Evolutionary conservation across 306 rosid genomes (phyloP).

Genomic region (Lotus japonicus): DNA sequence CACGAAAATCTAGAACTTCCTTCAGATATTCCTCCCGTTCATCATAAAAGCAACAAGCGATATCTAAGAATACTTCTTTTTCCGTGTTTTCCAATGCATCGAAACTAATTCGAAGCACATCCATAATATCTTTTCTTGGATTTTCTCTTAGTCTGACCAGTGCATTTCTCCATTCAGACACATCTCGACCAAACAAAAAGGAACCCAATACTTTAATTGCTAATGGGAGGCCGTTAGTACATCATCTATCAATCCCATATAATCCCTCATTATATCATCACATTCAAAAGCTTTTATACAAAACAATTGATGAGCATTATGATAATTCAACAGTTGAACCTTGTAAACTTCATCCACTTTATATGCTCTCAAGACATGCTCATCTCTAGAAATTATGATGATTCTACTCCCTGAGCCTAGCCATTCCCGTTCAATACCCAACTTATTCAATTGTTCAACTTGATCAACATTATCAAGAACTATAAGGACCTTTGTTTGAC

Average conservation of each 20-base stretch:
- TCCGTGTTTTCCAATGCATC: not conserved
- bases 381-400: slow-evolving; percentile 3
- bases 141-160: not conserved
- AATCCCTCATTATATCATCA: not conserved
- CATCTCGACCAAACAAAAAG: not conserved
- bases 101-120: slow-evolving; percentile 8
- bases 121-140: not conserved
- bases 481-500: not conserved
- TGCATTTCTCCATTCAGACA: not conserved
- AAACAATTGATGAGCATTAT: not conserved
- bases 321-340: not conserved
- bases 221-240: slow-evolving; percentile 1
- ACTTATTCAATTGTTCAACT: not conserved
- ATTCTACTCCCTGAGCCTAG: slow-evolving; percentile 19
- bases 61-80: slow-evolving; percentile 17
- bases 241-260: not conserved
- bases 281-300: not conserved
- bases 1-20: not conserved
- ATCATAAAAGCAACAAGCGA: not conserved
- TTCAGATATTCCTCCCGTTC: accelerated
- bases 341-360: not conserved
- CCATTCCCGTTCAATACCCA: not conserved
- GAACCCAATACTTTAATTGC: slow-evolving; percentile 14
- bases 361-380: not conserved
- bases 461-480: slow-evolving; percentile 17